Conservation (phyloP, 805 yeast species). For the Schizosaccharomyces pombe region DNA sequence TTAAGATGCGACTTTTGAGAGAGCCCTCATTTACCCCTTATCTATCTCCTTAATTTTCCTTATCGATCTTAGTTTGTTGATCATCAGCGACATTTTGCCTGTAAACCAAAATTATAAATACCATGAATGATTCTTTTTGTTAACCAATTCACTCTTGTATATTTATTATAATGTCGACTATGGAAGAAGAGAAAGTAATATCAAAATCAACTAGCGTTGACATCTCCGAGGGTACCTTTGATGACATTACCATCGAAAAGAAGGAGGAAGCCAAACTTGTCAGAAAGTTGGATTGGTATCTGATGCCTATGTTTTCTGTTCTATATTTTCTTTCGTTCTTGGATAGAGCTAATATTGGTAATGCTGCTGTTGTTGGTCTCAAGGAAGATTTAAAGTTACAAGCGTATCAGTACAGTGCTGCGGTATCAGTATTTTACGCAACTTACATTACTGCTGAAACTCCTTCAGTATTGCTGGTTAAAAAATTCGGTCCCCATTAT, state of each 20-base stretch:
- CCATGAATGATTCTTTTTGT: no score
- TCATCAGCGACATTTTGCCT: no score
- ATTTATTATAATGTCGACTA: no score
- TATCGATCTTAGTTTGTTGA: no score
- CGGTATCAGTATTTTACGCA: slow-evolving; percentile 25
- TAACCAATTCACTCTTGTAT: no score
- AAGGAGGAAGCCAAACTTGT: slow-evolving; percentile 6
- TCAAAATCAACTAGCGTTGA: no score
- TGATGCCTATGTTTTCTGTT: slow-evolving; percentile 24
- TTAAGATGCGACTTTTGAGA: no score
- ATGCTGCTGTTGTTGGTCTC: slow-evolving; percentile 30
- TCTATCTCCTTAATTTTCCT: no score
- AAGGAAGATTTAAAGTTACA: slow-evolving; percentile 21
- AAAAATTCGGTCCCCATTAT: slow-evolving; percentile 14
- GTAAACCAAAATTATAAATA: no score
- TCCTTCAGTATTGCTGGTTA: slow-evolving; percentile 16
- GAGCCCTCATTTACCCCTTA: no score
- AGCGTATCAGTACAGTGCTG: slow-evolving; percentile 23
- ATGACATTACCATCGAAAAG: slow-evolving; percentile 13
- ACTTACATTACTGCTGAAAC: slow-evolving; percentile 27
- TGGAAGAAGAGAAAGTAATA: no score
- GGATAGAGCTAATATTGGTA: slow-evolving; percentile 31
- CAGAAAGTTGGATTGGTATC: slow-evolving; percentile 22
- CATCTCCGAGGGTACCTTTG: not conserved
- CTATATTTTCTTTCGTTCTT: slow-evolving; percentile 27